phyloP scores from a whole-genome alignment of 805 yeast species.

The Kluyveromyces nonfermentans region DNA sequence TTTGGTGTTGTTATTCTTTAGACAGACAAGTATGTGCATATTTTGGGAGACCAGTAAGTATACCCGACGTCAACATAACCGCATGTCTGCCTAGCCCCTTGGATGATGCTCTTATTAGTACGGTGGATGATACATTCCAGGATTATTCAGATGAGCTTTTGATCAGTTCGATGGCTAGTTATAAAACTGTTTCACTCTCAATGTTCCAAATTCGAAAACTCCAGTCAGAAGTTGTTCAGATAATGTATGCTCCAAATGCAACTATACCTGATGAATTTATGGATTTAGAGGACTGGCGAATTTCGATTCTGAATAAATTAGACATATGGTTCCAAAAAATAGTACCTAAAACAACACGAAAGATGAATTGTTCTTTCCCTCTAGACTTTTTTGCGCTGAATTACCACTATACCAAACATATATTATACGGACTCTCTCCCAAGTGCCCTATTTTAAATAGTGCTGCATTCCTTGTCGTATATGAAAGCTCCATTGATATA shows the following conservation, averaged over 20 bases:
- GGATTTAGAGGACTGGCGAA: constrained; percentile 54
- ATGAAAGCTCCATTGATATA: constrained; percentile 56
- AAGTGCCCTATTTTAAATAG: constrained; percentile 44
- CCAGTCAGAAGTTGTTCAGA: constrained; percentile 68
- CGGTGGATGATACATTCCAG: constrained; percentile 24
- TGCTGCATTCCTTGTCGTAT: constrained; percentile 47
- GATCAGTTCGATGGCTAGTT: constrained; percentile 41
- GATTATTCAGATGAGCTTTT: constrained; percentile 32
- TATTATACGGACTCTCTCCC: constrained; percentile 73
- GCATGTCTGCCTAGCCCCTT: constrained; percentile 62
- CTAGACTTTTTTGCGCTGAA: constrained; percentile 61
- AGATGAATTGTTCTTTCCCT: constrained; percentile 70
- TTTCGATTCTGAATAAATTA: constrained; percentile 39
- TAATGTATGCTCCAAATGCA: constrained; percentile 56
- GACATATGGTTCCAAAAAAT: constrained; percentile 50
- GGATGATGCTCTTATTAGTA: constrained; percentile 59
- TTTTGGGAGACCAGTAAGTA: constrained; percentile 79
- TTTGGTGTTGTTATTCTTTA: constrained; percentile 84
- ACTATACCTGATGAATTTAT: constrained; percentile 59
- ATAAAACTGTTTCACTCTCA: constrained; percentile 56
- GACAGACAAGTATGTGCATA: constrained; percentile 84
- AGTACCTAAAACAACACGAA: constrained; percentile 45
- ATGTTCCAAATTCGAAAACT: constrained; percentile 62
- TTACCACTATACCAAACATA: constrained; percentile 63
- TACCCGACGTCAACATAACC: constrained; percentile 70